Evolutionary conservation across 2,329 filamentous ascomycete species (phyloP), one percentile per base, ranked within the genome.

Genomic region (Fusarium agapanthi): DNA sequence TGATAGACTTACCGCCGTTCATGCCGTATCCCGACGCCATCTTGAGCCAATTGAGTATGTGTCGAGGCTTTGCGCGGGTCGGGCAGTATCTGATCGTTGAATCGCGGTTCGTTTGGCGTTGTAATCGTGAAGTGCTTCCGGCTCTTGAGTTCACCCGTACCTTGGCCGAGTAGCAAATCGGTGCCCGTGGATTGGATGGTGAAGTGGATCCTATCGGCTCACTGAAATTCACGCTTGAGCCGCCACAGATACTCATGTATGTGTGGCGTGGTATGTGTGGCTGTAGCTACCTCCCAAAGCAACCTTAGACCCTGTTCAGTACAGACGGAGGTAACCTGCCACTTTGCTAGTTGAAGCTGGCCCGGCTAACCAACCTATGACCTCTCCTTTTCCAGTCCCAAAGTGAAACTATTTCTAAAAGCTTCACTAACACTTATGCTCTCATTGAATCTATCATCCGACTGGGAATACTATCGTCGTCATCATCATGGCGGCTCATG

Each of bases 21-120:
- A 97, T 87, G 83, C 93, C 93, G 83, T 91, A 95, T 85, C 93
- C 93, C 79, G 93, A 95, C 84, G 93, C 88, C 93, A 95, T 95
- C 80, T 73, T 80, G 76, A 77, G 75, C 77, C 77, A 79, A 78
- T 79, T 79, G 76, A 64, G 61, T 78, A 62, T 59, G 55, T 80
- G 57, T 73, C 70, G 75, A 71, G 70, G 67, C 71, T 70, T 72
- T 76, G 53, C 72, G 68, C 55, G 67, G 69, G 75, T 77, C 63
- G 64, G 70, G 67, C 59, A 48, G 69, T 59, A 64, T 70, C 45
- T 62, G 50, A 51, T 77, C 61, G 71, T 77, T 76, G 62, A 75
- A 70, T 75, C 73, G 67, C 58, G 68, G 67, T 76, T 65, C 57
- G 69, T 69, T 55, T 48, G 67, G 69, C 57, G 75, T 78, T 77